Conservation (phyloP, 202 grass and related monocot genomes). For the Bolboschoenoplectus hybrid region DNA sequence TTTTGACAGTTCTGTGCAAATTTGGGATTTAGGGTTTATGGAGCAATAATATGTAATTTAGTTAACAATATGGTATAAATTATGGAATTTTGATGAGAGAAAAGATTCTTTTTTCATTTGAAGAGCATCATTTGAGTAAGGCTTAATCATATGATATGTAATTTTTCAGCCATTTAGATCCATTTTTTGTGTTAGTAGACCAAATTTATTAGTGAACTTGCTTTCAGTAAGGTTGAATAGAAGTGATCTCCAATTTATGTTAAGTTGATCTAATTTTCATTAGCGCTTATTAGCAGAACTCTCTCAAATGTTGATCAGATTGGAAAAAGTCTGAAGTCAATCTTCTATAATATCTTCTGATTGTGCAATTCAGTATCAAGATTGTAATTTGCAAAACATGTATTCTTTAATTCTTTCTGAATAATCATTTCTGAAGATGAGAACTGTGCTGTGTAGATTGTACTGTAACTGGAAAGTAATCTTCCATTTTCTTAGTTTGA, state of each 20-base stretch:
- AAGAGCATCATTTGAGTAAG: background rate
- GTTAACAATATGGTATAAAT: background rate
- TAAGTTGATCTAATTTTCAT: background rate
- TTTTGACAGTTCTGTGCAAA: background rate
- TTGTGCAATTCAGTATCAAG: background rate
- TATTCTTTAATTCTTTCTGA: background rate
- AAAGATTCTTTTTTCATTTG: background rate
- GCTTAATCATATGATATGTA: background rate
- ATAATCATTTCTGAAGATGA: background rate
- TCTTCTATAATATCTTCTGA: conserved; percentile 16
- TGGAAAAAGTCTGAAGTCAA: background rate
- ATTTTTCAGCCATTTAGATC: background rate
- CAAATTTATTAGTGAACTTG: background rate
- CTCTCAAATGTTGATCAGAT: background rate
- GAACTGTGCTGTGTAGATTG: background rate
- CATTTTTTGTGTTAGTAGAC: background rate
- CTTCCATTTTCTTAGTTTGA: background rate
- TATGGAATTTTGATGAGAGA: background rate
- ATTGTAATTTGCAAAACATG: background rate
- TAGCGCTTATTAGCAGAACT: background rate
- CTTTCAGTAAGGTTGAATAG: background rate
- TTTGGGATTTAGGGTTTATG: conserved; percentile 23
- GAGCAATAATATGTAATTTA: background rate
- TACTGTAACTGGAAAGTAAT: background rate
- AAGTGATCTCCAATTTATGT: background rate